These are phyloP conservation scores for Candida pseudocylindracea DNA, from an alignment of 1,139 yeast genomes.

Conservation along the genomic window DNA sequence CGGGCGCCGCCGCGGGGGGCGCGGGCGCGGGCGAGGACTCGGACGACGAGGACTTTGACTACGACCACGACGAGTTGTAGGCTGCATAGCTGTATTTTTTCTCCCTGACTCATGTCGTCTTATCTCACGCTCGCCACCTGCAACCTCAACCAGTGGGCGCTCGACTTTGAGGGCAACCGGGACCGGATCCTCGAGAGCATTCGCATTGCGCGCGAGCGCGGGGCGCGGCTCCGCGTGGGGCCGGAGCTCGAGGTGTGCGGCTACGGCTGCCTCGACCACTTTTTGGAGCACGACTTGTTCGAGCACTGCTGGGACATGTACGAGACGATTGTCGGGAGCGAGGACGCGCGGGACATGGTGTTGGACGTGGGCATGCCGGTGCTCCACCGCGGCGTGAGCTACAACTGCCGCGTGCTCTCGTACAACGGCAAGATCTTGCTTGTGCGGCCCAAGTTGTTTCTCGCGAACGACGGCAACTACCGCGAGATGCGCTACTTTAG, in stretches of 20 bases:
- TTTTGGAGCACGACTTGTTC: constrained; percentile 71
- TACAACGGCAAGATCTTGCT: constrained; percentile 57
- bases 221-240: constrained; percentile 79
- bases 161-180: constrained; percentile 92
- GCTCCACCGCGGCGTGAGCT: constrained; percentile 66
- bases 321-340: constrained; percentile 43
- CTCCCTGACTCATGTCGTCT: too few relatives aligned
- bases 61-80: constrained; percentile 32
- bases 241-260: constrained; percentile 94
- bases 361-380: constrained; percentile 93
- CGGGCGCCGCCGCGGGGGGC: constrained; percentile 23
- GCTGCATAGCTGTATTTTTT: not conserved
- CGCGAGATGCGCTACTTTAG: constrained; percentile 94
- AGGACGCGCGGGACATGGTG: constrained; percentile 50
- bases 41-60: constrained; percentile 29
- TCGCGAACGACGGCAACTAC: constrained; percentile 95
- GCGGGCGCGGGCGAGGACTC: constrained; percentile 12
- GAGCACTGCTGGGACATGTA: constrained; percentile 92
- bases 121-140: constrained; percentile 39
- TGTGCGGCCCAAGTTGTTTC: constrained; percentile 78
- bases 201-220: constrained; percentile 43
- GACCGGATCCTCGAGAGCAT: constrained; percentile 77
- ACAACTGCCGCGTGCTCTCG: constrained; percentile 76
- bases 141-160: constrained; percentile 92
- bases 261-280: constrained; percentile 91